phyloP scores from a whole-genome alignment of 1,139 yeast genomes.

The Waltiozyma sp. region DNA sequence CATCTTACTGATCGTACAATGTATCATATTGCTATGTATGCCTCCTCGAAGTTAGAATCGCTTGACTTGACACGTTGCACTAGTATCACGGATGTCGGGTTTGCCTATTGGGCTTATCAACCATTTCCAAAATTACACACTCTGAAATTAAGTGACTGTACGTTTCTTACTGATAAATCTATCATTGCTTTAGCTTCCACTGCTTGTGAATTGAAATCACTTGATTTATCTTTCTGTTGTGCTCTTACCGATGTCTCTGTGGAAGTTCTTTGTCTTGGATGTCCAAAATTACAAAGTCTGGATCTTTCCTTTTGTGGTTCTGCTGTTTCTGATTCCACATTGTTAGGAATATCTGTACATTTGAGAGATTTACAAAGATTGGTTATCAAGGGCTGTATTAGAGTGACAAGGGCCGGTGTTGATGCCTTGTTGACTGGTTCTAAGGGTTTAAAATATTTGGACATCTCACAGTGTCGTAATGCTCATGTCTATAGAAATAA shows the following conservation, averaged over 20 bases:
- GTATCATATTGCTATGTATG: constrained; percentile 51
- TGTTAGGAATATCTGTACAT: constrained; percentile 51
- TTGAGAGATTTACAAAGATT: constrained; percentile 36
- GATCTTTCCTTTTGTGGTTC: constrained; percentile 69
- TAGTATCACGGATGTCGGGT: constrained; percentile 66
- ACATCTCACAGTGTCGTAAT: constrained; percentile 61
- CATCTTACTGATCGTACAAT: constrained; percentile 59
- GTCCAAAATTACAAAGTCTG: constrained; percentile 40
- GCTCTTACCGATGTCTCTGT: constrained; percentile 59
- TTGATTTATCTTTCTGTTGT: constrained; percentile 66
- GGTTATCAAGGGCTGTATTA: constrained; percentile 54
- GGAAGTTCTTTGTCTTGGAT: constrained; percentile 54
- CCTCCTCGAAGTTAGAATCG: constrained; percentile 40
- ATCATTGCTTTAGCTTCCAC: constrained; percentile 51
- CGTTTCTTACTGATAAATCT: constrained; percentile 57
- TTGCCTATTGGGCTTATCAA: constrained; percentile 48
- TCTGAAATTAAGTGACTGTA: constrained; percentile 57
- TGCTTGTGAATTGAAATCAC: constrained; percentile 42
- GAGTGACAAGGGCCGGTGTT: constrained; percentile 68
- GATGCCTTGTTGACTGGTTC: constrained; percentile 53
- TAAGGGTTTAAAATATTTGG: constrained; percentile 39
- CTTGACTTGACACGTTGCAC: constrained; percentile 67
- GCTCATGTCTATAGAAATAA: constrained; percentile 47
- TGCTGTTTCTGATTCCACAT: constrained; percentile 64
- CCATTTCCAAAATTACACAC: constrained; percentile 42